A percentile compares a stretch with the other conserved stretches of the same genome.
Evolutionary conservation across 495 filamentous ascomycete genomes (phyloP).

Genomic region (Usnea hakonensis): DNA sequence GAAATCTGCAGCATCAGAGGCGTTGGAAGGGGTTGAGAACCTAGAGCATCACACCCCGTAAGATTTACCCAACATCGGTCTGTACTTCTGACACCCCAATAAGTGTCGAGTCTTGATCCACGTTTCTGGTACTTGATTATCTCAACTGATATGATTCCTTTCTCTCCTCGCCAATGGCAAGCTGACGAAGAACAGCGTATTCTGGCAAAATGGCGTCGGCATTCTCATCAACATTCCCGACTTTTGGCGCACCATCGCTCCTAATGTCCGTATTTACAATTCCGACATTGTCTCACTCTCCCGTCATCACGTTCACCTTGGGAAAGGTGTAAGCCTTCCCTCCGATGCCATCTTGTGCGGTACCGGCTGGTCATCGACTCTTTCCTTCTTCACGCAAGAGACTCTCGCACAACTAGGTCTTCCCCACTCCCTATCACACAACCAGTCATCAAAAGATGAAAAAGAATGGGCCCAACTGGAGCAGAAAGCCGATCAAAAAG

Average conservation of each 20-base stretch:
- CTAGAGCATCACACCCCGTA: constrained; percentile 25
- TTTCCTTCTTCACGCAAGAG: constrained; percentile 21
- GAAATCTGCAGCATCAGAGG: constrained; percentile 19
- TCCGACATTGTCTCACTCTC: constrained; percentile 22
- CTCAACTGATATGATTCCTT: too few species aligned
- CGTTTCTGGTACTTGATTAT: too few species aligned
- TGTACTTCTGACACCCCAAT: too few species aligned
- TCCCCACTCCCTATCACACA: constrained; percentile 12
- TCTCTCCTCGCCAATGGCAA: background rate
- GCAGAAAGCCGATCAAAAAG: constrained; percentile 25
- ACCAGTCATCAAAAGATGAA: background rate
- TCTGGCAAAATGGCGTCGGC: constrained; percentile 36
- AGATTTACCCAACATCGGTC: constrained; percentile 2
- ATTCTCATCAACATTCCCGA: constrained; percentile 33
- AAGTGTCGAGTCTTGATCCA: too few species aligned
- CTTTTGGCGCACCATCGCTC: constrained; percentile 32
- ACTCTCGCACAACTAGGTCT: constrained; percentile 21
- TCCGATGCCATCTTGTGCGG: constrained; percentile 33
- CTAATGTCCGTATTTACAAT: constrained; percentile 30
- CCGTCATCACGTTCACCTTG: constrained; percentile 4
- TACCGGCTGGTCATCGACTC: constrained; percentile 31
- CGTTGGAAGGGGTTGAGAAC: constrained; percentile 16
- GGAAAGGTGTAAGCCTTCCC: constrained; percentile 17
- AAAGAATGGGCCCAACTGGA: constrained; percentile 9
- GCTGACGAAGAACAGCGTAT: constrained; percentile 25